Evolutionary conservation across 192 early-diverging fungal species (phyloP).

Genomic region (Oehlia diaphana): DNA sequence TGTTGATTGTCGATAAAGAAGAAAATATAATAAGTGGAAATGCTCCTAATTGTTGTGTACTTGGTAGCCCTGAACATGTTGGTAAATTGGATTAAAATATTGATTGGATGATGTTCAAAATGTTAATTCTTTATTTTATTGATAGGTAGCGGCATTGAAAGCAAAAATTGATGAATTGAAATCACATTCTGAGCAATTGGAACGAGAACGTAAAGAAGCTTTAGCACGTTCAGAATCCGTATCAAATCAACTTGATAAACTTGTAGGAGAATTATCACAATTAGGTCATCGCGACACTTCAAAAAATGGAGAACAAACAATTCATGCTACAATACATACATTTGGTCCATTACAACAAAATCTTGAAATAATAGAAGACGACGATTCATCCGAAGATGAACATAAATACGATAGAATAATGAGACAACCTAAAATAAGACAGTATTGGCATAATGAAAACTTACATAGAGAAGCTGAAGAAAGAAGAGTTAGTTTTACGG

Average conservation of each 20-base stretch:
- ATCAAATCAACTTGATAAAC: conserved; percentile 21
- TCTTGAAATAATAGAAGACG: conserved; percentile 29
- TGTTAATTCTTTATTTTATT: neutral
- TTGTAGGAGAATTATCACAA: conserved; percentile 17
- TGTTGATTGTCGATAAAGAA: neutral
- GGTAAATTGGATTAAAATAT: neutral
- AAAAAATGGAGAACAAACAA: conserved; percentile 8
- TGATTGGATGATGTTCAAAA: neutral
- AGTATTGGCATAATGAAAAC: conserved; percentile 26
- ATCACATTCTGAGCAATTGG: conserved; percentile 6
- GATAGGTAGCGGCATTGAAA: conserved; percentile 29
- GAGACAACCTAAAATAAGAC: conserved; percentile 28
- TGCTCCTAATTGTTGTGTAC: neutral
- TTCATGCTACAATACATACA: conserved; percentile 30
- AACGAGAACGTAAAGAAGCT: conserved; percentile 22
- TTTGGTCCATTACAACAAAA: conserved; percentile 24
- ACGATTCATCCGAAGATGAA: conserved; percentile 18
- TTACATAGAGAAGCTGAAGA: conserved; percentile 33
- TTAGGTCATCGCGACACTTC: neutral
- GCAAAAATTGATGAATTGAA: conserved; percentile 27
- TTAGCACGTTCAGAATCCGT: conserved; percentile 19
- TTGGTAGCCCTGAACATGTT: neutral
- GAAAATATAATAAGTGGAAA: neutral
- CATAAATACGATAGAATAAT: conserved; percentile 20
- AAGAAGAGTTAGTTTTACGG: conserved; percentile 20